Evolutionary conservation across 2,329 filamentous ascomycete species (phyloP).

Genomic region (Fusarium heterosporum): DNA sequence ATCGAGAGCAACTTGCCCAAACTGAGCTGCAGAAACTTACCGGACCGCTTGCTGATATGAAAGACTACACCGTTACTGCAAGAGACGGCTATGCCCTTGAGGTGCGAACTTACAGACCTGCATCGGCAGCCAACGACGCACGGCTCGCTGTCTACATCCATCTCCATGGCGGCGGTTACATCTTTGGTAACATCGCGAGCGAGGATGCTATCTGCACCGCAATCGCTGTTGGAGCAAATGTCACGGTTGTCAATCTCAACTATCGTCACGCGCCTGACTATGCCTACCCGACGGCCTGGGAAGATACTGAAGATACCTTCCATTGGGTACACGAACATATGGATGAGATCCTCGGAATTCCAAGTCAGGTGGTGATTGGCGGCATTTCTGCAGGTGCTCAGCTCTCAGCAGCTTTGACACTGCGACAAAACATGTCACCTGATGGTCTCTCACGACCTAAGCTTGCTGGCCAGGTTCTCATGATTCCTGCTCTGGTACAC

Average conservation of each 20-base stretch:
- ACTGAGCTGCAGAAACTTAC: conserved; percentile 19
- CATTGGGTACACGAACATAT: conserved; percentile 61
- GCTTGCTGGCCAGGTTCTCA: conserved; percentile 63
- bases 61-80: conserved; percentile 47
- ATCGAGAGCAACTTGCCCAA: conserved; percentile 21
- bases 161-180: conserved; percentile 67
- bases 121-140: conserved; percentile 42
- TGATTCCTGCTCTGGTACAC: conserved; percentile 59
- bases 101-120: conserved; percentile 41
- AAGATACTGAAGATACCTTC: conserved; percentile 66
- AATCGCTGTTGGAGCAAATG: conserved; percentile 56
- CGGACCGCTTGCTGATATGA: conserved; percentile 44
- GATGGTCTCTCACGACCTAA: conserved; percentile 34
- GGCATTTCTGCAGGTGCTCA: conserved; percentile 62
- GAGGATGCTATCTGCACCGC: conserved; percentile 65
- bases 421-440: conserved; percentile 53
- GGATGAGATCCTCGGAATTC: conserved; percentile 6
- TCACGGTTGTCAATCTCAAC: conserved; percentile 65
- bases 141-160: conserved; percentile 63
- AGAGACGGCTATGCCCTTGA: conserved; percentile 34
- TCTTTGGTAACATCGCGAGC: conserved; percentile 64
- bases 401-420: conserved; percentile 55
- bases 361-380: conserved; percentile 55
- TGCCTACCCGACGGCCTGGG: conserved; percentile 63
- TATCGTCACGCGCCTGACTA: conserved; percentile 70